Percentiles rank a stretch among this genome's conserved stretches.
phyloP scores from a whole-genome alignment of 495 filamentous ascomycete genomes.

The Talaromyces ruber region DNA sequence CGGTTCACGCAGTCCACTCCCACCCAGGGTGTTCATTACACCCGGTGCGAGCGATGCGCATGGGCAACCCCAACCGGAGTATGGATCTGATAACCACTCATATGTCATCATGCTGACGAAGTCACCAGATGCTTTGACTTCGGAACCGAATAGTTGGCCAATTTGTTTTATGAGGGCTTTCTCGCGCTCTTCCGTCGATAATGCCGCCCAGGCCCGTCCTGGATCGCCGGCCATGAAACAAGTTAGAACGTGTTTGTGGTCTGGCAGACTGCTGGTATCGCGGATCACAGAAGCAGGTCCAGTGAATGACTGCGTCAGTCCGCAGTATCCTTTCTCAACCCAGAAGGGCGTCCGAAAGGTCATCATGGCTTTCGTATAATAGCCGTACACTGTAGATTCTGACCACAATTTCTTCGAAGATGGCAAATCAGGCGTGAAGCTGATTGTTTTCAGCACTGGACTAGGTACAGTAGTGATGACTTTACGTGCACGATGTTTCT shows the following conservation, averaged over 20 bases:
- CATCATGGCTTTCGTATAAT: constrained; percentile 30
- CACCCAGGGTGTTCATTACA: constrained; percentile 12
- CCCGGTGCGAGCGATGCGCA: constrained; percentile 18
- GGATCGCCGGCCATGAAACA: constrained; percentile 29
- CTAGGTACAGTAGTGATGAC: constrained; percentile 29
- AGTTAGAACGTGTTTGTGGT: constrained; percentile 27
- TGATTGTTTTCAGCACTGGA: constrained; percentile 20
- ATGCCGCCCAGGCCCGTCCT: constrained; percentile 21
- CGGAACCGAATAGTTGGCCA: background rate
- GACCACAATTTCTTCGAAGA: constrained; percentile 10
- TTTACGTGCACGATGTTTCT: constrained; percentile 15
- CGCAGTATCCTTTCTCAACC: constrained; percentile 24
- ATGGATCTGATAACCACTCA: background rate
- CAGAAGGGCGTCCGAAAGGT: constrained; percentile 31
- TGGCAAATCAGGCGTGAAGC: constrained; percentile 21
- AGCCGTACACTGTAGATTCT: constrained; percentile 18
- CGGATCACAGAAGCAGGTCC: constrained; percentile 29
- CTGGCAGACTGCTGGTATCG: constrained; percentile 26
- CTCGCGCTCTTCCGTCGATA: constrained; percentile 9
- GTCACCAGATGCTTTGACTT: background rate
- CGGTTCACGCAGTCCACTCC: constrained; percentile 13
- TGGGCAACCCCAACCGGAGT: constrained; percentile 11
- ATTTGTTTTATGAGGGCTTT: background rate
- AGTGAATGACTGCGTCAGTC: constrained; percentile 19
- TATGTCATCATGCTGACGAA: background rate